These are phyloP conservation scores for Solanum etuberosum DNA, from an alignment of 257 asterid genomes.

Conservation along the genomic window DNA sequence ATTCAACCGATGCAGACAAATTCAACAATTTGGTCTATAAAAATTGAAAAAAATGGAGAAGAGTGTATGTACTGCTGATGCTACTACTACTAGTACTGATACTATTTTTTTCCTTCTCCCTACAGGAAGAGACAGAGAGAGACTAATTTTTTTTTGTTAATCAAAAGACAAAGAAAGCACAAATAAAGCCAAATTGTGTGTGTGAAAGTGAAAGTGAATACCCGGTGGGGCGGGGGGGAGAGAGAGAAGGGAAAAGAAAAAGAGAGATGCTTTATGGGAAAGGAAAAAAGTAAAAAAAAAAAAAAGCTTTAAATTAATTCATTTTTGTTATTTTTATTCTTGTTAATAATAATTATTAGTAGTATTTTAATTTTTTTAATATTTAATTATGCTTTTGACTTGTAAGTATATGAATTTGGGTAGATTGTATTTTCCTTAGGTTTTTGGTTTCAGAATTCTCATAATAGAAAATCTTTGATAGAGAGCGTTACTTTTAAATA, in stretches of 20 bases:
- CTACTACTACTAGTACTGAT: not conserved
- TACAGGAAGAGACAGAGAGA: not conserved
- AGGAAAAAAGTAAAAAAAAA: not conserved
- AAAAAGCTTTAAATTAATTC: not conserved
- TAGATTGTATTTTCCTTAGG: not conserved
- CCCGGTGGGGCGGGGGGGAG: not conserved
- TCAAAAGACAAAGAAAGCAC: conserved; percentile 1
- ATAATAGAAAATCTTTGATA: rapidly evolving
- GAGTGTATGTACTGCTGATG: not conserved
- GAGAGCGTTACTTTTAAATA: not conserved
- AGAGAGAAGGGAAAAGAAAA: not conserved
- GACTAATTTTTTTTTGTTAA: not conserved
- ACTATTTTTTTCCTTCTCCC: not conserved
- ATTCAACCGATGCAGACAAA: not conserved
- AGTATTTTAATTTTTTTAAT: not conserved
- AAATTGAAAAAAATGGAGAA: not conserved
- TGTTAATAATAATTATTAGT: not conserved
- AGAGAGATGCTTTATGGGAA: not conserved
- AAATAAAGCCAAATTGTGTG: conserved; percentile 2
- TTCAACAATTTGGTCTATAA: not conserved
- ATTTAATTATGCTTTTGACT: not conserved
- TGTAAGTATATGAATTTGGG: not conserved
- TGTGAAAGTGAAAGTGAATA: conserved; percentile 1
- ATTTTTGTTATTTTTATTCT: not conserved
- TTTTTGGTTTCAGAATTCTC: not conserved